These are phyloP conservation scores for Aaosphaeria arxii DNA, from an alignment of 2,329 filamentous ascomycete genomes.

Conservation along the genomic window DNA sequence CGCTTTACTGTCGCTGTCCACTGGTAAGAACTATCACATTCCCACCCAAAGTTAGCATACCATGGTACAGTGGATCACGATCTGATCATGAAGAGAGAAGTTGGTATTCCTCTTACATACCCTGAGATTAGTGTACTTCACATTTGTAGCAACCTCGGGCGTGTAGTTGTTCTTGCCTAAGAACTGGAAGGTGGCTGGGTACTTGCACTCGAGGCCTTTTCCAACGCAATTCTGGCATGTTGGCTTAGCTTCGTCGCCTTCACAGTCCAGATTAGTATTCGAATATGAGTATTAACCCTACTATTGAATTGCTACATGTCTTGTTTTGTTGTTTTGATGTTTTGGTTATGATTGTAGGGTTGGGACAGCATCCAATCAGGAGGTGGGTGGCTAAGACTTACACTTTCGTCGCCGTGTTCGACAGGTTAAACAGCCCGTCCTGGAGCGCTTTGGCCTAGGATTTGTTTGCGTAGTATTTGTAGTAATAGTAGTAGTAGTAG, in stretches of 20 bases:
- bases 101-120: conserved; percentile 1
- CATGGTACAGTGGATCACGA: too few species aligned
- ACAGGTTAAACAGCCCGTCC: conserved; percentile 51
- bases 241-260: conserved; percentile 53
- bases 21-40: background rate
- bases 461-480: too few species aligned
- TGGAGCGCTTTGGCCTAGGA: conserved; percentile 12
- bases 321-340: too few species aligned
- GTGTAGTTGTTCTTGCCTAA: conserved; percentile 50
- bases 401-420: conserved; percentile 50
- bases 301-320: too few species aligned
- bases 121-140: conserved; percentile 12
- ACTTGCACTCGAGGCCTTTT: conserved; percentile 49
- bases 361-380: background rate
- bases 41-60: background rate
- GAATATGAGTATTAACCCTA: background rate
- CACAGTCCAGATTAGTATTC: conserved; percentile 15
- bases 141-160: conserved; percentile 18
- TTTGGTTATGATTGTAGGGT: too few species aligned
- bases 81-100: too few species aligned
- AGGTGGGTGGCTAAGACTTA: conserved; percentile 19
- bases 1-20: background rate
- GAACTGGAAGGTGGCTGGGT: conserved; percentile 49
- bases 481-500: too few species aligned
- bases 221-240: conserved; percentile 48